Base-by-base conservation (phyloP, 768 basidiomycete genomes). In the Mycena galopus region DNA sequence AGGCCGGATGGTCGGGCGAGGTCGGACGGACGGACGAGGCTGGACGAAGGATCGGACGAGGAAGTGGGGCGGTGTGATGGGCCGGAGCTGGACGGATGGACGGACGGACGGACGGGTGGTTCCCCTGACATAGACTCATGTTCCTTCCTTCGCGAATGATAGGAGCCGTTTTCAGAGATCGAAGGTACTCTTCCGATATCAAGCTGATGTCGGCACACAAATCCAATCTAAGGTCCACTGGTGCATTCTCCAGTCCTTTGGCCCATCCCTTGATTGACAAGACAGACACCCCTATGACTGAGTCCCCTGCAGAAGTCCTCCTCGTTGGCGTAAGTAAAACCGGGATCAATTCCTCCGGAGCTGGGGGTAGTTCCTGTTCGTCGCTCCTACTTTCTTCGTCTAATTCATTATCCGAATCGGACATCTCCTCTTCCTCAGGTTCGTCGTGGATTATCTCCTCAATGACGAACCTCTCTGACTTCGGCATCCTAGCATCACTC, bases 191-290 rank as follows among this genome's bases (percentile, higher is more conserved):
- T 21, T 67, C 57, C 2, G 66, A 59, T 0, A 67, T 25, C 3
- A 67, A n/a, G 1, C n/a, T n/a, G 4, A 21, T n/a, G 2, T 67
- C 66, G 2, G 66, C 58, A 1, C 66, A 21, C 14, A 47, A 59
- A 23, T 67, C 66, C 2, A 67, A 32, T 9, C 66, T 2, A 3
- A 67, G n/a, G 23, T 67, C 66, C 21, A 39, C 39, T 39, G 11
- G 12, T 39, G 11, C 39, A 16, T 23, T 21, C 5, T 47, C 19
- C 21, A n/a, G 4, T n/a, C 12, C 10, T 47, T 21, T 21, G 21
- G n/a, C 19, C 21, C 47, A 4, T 4, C 47, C 47, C n/a, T 23
- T 47, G 47, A 47, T 23, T 4, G 47, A 47, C n/a, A 47, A n/a
- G 21, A 47, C 47, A 2, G 47, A 47, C n/a, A 47, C 47, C 17